These are phyloP conservation scores for Fusarium ramigenum DNA, from an alignment of 2,329 filamentous ascomycete species.

Conservation along the genomic window DNA sequence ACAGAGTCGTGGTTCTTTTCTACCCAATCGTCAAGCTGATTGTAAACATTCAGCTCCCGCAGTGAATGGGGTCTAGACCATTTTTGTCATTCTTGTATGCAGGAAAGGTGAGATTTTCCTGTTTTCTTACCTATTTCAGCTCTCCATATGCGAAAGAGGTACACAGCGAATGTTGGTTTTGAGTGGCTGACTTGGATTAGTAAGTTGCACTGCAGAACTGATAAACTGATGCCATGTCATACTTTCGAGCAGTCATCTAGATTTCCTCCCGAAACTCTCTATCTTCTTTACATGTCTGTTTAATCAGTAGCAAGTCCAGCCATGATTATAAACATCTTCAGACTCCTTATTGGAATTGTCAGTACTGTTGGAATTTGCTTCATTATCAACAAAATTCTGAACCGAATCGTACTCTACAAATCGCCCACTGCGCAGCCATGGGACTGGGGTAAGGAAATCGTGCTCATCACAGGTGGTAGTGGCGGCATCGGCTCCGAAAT, in stretches of 20 bases:
- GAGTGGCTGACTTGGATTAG: not conserved
- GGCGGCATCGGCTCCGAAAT: not conserved
- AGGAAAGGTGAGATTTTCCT: not conserved
- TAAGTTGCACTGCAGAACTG: not conserved
- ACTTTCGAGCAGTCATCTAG: not conserved
- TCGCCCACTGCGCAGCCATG: not conserved
- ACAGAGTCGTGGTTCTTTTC: not conserved
- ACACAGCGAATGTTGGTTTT: no score
- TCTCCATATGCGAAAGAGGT: fast-evolving
- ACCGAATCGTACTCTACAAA: not conserved
- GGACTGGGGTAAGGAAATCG: not conserved
- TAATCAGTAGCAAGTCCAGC: fast-evolving
- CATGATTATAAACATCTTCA: not conserved
- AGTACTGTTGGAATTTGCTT: not conserved
- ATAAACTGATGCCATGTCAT: not conserved
- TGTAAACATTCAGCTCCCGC: not conserved
- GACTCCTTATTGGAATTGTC: not conserved
- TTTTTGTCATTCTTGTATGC: not conserved
- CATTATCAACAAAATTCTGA: not conserved
- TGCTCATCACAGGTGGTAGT: not conserved
- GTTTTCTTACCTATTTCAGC: not conserved
- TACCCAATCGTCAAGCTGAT: not conserved
- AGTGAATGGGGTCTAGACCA: not conserved
- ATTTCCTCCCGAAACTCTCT: not conserved
- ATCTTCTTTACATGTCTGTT: fast-evolving